phyloP scores from a whole-genome alignment of 2,329 filamentous ascomycete species.

The Fusarium continuum region DNA sequence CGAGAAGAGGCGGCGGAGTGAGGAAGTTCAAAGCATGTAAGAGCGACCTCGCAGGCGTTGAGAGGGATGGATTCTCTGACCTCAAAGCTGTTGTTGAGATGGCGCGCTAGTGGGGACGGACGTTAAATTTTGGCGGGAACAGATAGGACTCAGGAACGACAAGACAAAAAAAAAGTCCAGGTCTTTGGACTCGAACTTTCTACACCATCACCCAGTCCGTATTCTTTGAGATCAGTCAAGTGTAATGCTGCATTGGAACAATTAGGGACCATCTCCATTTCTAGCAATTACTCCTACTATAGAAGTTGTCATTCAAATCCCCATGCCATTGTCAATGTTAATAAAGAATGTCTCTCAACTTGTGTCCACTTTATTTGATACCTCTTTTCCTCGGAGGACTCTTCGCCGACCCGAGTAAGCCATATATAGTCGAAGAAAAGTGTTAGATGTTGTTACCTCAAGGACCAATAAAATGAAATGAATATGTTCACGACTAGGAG shows the following conservation, averaged over 20 bases:
- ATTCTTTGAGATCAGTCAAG: too few species aligned
- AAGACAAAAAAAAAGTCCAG: conserved; percentile 14
- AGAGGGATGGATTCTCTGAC: conserved; percentile 30
- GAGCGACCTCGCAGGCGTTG: conserved; percentile 39
- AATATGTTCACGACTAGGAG: too few species aligned
- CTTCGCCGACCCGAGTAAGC: conserved; percentile 34
- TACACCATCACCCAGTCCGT: too few species aligned
- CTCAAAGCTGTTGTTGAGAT: conserved; percentile 29
- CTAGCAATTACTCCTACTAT: background rate
- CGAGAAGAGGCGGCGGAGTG: conserved; percentile 20
- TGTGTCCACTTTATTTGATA: too few species aligned
- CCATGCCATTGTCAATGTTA: conserved; percentile 22
- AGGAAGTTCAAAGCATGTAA: conserved; percentile 32
- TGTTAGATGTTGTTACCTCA: too few species aligned
- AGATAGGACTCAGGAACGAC: conserved; percentile 10
- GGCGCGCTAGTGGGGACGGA: conserved; percentile 42
- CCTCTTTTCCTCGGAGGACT: conserved; percentile 25
- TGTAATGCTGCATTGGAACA: background rate
- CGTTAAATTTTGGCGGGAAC: conserved; percentile 49
- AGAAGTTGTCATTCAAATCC: conserved; percentile 13
- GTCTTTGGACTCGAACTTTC: background rate
- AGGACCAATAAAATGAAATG: too few species aligned
- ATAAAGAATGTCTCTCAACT: too few species aligned
- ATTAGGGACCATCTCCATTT: background rate
- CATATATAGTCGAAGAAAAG: too few species aligned